Evolutionary conservation across 2,329 filamentous ascomycete genomes (phyloP).

Genomic region (Fusarium sambucinum): DNA sequence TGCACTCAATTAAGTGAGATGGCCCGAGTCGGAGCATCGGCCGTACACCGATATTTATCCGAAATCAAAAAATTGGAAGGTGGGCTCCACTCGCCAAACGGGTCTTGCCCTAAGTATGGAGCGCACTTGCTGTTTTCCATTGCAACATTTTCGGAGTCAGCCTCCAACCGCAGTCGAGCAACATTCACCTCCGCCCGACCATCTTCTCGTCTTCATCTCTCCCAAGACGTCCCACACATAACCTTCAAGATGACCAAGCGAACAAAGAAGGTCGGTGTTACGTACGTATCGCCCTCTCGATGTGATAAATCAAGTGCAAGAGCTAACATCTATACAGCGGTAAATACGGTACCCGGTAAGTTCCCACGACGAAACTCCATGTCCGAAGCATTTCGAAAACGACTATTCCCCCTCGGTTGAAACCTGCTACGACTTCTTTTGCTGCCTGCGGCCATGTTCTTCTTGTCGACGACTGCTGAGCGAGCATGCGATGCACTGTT

Average conservation of each 20-base stretch:
- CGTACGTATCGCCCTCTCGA: conserved; percentile 58
- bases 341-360: conserved; percentile 97
- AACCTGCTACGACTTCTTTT: conserved; percentile 28
- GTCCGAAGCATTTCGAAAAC: conserved; percentile 38
- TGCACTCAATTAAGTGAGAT: neutral
- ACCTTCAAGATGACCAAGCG: conserved; percentile 89
- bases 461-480: conserved; percentile 7
- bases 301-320: conserved; percentile 15
- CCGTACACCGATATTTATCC: conserved; percentile 75
- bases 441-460: conserved; percentile 3
- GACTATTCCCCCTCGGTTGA: conserved; percentile 17
- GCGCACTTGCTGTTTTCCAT: conserved; percentile 51
- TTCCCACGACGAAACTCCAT: conserved; percentile 42
- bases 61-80: conserved; percentile 29
- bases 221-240: conserved; percentile 54
- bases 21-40: conserved; percentile 5
- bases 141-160: conserved; percentile 51
- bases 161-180: conserved; percentile 49
- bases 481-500: conserved; percentile 9
- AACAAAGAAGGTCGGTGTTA: conserved; percentile 98
- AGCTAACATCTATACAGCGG: conserved; percentile 59
- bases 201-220: conserved; percentile 51
- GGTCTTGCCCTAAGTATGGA: conserved; percentile 56
- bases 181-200: conserved; percentile 50
- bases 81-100: conserved; percentile 47